Conservation (phyloP, 2,329 filamentous ascomycete species). For the Aspergillus oerlinghausenensis region DNA sequence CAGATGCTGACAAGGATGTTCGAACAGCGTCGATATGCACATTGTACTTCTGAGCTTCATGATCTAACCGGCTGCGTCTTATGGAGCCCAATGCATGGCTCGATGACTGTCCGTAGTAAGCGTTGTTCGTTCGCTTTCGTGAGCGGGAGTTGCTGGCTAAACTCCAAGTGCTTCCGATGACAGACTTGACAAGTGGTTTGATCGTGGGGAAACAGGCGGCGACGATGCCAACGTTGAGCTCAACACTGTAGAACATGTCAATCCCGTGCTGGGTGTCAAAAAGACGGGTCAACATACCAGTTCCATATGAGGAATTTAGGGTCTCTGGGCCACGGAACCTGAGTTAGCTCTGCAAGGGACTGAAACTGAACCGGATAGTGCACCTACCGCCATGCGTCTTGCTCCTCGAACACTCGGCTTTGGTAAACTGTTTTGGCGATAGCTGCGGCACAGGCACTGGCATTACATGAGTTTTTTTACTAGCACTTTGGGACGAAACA, state of each 20-base stretch:
- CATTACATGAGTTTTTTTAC: background rate
- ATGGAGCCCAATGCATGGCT: background rate
- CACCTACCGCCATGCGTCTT: conserved; percentile 32
- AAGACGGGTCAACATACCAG: conserved; percentile 7
- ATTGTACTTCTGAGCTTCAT: background rate
- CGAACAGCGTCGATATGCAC: background rate
- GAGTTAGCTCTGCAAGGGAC: conserved; percentile 6
- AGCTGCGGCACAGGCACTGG: conserved; percentile 38
- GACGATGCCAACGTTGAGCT: conserved; percentile 40
- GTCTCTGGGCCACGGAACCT: background rate
- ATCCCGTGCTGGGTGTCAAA: background rate
- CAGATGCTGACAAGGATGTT: background rate
- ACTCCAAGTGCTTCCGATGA: conserved; percentile 11
- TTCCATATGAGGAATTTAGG: conserved; percentile 14
- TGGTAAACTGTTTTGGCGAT: conserved; percentile 34
- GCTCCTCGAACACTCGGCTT: conserved; percentile 21
- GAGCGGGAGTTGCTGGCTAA: conserved; percentile 7
- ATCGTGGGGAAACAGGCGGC: conserved; percentile 39
- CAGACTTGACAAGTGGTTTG: conserved; percentile 31
- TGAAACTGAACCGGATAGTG: background rate
- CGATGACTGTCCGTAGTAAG: background rate
- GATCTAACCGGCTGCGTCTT: background rate
- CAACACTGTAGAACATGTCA: conserved; percentile 26
- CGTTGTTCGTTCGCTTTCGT: background rate
- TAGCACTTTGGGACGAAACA: background rate